Evolutionary conservation across 768 basidiomycete genomes (phyloP), one percentile per base, ranked within the genome.

Genomic region (Serendipita indica): DNA sequence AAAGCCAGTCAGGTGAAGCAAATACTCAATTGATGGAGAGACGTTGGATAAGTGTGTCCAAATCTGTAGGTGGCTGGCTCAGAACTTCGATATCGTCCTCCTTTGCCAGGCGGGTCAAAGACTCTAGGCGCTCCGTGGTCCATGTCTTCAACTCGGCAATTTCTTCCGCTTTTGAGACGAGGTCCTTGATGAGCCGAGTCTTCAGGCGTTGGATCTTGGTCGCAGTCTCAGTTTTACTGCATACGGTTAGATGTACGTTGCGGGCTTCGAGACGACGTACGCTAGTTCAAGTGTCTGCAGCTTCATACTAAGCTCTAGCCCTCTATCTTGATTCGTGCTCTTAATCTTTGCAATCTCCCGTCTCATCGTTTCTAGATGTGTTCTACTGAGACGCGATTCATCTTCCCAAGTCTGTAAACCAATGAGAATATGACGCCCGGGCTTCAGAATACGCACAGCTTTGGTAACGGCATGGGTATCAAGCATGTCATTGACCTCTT

Each of bases 261-360:
- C 46, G 45, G 46, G 60, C 33, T 54, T 46, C 25, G 57, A 39
- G 46, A 37, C 52, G 18, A 70, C 79, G 68, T 67, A 87, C 88
- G 81, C 78, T 66, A 91, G 84, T 67, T 89, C 82, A 41, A 89
- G 67, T 0, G 81, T 78, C 64, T 89, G 85, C 7, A 90, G 71
- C 59, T 84, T 77, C 18, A 84, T 81, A 66, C 89, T 86, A 49
- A 87, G 84, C 13, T 84, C 85, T 67, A 88, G 80, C n/a, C 87
- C 89, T 64, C 82, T 85, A 2, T 86, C 80, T 57, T 85, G 74
- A 13, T 86, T 86, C 2, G 83, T 82, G 20, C 80, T 84, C 64
- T 82, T 75, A 13, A 88, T 88, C 57, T 83, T 79, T 2, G 81
- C 82, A 6, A 89, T 69, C 61, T 88, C 86, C 57, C 77, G 78